These are phyloP conservation scores for Pythium aquatile DNA, from an alignment of 352 stramenopile species.

Conservation along the genomic window DNA sequence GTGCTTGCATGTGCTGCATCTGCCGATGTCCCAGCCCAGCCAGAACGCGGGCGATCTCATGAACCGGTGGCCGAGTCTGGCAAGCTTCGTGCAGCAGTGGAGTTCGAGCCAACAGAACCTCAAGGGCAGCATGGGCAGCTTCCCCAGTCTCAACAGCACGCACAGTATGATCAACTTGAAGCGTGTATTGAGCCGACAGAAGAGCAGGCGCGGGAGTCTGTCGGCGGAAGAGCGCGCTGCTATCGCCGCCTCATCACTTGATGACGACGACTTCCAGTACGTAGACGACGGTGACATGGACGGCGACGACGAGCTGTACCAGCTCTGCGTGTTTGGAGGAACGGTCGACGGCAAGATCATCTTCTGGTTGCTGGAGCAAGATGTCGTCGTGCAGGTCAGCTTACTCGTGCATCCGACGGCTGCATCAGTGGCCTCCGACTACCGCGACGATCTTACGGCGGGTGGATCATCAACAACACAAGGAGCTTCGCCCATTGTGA, in stretches of 20 bases:
- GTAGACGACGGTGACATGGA: conserved; percentile 37
- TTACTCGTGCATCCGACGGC: conserved; percentile 42
- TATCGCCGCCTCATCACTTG: conserved; percentile 14
- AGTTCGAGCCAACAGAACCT: conserved; percentile 25
- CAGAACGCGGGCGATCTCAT: conserved; percentile 53
- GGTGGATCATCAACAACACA: not conserved
- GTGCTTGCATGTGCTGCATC: conserved; percentile 57
- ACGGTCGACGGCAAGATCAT: conserved; percentile 62
- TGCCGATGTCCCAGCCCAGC: conserved; percentile 66
- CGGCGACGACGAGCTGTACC: conserved; percentile 35
- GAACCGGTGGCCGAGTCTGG: conserved; percentile 31
- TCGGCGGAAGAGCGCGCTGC: conserved; percentile 12
- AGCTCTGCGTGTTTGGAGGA: conserved; percentile 72
- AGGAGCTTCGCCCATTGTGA: conserved; percentile 38
- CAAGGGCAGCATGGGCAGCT: conserved; percentile 13
- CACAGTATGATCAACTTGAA: conserved; percentile 31
- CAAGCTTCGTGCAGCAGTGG: conserved; percentile 35
- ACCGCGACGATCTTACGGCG: conserved; percentile 15
- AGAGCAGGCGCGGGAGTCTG: conserved; percentile 25
- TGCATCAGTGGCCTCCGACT: conserved; percentile 1
- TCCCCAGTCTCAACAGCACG: conserved; percentile 17
- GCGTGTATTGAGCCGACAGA: conserved; percentile 28
- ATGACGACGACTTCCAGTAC: conserved; percentile 36
- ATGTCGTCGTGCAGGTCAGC: conserved; percentile 63
- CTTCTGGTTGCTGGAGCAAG: conserved; percentile 69